phyloP scores from a whole-genome alignment of 1,284 basidiomycete genomes.

The Ceratobasidium sp. region DNA sequence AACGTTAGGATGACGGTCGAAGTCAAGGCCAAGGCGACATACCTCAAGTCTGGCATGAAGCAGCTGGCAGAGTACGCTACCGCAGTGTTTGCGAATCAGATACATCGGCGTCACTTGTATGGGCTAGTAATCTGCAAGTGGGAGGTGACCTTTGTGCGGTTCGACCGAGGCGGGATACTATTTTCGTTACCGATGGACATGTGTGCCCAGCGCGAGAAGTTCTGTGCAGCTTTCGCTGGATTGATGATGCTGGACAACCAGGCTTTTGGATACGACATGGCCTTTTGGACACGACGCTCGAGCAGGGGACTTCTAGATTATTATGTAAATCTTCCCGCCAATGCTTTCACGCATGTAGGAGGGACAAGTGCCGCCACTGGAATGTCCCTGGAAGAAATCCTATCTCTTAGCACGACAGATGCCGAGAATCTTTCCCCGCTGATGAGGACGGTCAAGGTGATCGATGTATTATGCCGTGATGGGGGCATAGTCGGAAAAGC shows the following conservation, averaged over 20 bases:
- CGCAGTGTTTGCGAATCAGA: background rate
- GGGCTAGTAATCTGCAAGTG: background rate
- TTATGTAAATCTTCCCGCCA: conserved; percentile 16
- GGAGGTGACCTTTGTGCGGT: conserved; percentile 3
- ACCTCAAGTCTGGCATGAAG: too few species aligned
- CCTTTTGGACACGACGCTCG: too few species aligned
- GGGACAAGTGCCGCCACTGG: too few species aligned
- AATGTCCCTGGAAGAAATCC: too few species aligned
- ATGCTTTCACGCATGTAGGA: too few species aligned
- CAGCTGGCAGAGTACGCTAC: too few species aligned
- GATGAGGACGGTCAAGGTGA: conserved; percentile 15
- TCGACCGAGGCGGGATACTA: conserved; percentile 14
- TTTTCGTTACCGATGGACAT: conserved; percentile 2
- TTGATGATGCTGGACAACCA: background rate
- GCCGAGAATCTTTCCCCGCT: too few species aligned
- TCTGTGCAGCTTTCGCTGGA: background rate
- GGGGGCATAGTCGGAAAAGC: conserved; percentile 10
- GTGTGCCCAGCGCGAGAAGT: background rate
- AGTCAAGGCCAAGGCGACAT: background rate
- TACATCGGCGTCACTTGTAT: conserved; percentile 21
- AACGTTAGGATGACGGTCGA: too few species aligned
- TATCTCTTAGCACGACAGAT: too few species aligned
- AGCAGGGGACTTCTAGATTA: too few species aligned
- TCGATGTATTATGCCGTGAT: conserved; percentile 6
- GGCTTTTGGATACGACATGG: conserved; percentile 14